phyloP scores from a whole-genome alignment of 345 rosid species.

The Ailanthus altissimus region DNA sequence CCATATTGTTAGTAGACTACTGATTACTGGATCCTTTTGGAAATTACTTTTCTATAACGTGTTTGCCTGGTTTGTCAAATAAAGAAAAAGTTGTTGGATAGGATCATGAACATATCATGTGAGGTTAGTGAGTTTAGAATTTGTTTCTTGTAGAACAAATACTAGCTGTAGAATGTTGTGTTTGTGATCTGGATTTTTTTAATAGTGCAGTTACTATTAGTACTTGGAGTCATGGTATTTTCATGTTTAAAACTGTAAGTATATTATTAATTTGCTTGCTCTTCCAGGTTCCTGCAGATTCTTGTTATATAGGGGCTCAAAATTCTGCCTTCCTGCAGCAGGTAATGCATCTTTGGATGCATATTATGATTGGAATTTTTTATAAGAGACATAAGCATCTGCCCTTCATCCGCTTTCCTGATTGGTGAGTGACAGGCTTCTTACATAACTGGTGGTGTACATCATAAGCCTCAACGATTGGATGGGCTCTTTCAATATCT shows the following conservation, averaged over 20 bases:
- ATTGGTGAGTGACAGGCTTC: conserved; percentile 64
- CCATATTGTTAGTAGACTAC: not conserved
- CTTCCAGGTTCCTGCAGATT: conserved; percentile 87
- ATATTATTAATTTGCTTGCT: conserved; percentile 14
- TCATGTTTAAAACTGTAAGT: not conserved
- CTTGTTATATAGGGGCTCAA: conserved; percentile 77
- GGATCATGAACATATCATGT: not conserved
- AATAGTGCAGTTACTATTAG: not conserved
- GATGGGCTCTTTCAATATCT: conserved; percentile 90
- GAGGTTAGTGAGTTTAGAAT: not conserved
- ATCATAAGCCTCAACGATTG: conserved; percentile 82
- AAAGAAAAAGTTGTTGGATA: not conserved
- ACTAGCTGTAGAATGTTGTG: not conserved
- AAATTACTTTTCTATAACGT: not conserved
- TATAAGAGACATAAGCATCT: conserved; percentile 10
- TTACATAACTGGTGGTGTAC: conserved; percentile 85
- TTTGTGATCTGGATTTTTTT: not conserved
- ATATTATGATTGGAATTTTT: not conserved
- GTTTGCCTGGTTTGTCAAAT: not conserved
- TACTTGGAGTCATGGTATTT: not conserved
- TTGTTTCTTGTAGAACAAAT: not conserved
- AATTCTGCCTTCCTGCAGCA: conserved; percentile 95
- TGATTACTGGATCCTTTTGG: not conserved
- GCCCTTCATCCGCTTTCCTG: conserved; percentile 17
- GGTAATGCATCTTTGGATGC: conserved; percentile 40